Base-by-base conservation (phyloP, 768 basidiomycete species). In the Agaricus sinodeliciosus region DNA sequence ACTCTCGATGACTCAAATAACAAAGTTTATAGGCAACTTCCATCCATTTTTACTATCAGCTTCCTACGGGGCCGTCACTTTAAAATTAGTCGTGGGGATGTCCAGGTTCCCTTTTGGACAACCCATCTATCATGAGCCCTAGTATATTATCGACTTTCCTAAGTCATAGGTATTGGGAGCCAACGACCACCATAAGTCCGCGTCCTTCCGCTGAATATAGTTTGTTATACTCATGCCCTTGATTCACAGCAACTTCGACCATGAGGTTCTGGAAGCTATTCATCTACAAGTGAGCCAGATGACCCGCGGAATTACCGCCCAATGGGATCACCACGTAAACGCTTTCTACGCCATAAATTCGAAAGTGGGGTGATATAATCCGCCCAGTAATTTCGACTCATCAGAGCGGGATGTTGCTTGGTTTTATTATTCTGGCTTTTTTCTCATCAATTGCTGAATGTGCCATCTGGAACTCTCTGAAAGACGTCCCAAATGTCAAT, bases 141-240 rank as follows among this genome's bases (percentile, higher is more conserved):
- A 6, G 37, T 13, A 39, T 3, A 3, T 39, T 39, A 39, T 13
- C 37, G 15, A n/a, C 37, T 26, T 9, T 26, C 9, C n/a, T 44
- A n/a, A 4, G 8, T n/a, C 15, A 13, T 42, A 31, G 31, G 11
- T 8, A 31, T 18, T n/a, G 28, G 28, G 49, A 25, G 41, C 13
- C 40, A 42, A 34, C n/a, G 25, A 34, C 48, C 49, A 28, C 49
- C 41, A 35, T 50, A 50, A 36, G 22, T 27, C 49, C 49, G 40
- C 41, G 28, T 6, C 8, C 13, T 25, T 13, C 3, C 12, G 12
- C 49, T 39, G 15, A 13, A 18, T 43, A 42, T n/a, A 41, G 26
- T 4, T 40, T 18, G 16, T 12, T 16, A 50, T 50, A 50, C 49
- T 39, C 49, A 50, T 50, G 49, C 22, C 41, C 31, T 34, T 16